These are phyloP conservation scores for Dryadomyces quercivorus DNA, from an alignment of 2,329 filamentous ascomycete species.

Conservation along the genomic window DNA sequence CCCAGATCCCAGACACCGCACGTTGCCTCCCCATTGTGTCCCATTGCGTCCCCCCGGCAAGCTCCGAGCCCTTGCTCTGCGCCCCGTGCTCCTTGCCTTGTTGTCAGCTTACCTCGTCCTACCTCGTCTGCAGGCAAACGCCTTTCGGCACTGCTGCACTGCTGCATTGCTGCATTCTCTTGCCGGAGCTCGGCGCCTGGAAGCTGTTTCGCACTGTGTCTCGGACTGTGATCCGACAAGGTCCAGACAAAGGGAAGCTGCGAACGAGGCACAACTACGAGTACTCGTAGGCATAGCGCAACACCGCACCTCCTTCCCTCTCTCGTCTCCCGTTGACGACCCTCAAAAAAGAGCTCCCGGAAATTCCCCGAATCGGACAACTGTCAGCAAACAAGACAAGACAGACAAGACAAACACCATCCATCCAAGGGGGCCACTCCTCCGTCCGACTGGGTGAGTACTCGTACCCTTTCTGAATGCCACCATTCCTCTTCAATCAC, in stretches of 20 bases:
- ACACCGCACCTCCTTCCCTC: not conserved
- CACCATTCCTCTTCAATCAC: not conserved
- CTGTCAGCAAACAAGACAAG: not conserved
- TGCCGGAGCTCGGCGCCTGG: not conserved
- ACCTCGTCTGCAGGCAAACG: not conserved
- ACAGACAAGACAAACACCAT: not conserved
- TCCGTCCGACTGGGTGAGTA: not conserved
- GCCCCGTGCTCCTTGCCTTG: too few species aligned
- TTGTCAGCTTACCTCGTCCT: not conserved
- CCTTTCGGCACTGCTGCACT: too few species aligned
- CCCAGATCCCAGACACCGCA: not conserved
- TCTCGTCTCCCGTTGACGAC: not conserved
- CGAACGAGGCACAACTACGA: not conserved
- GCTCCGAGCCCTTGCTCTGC: not conserved
- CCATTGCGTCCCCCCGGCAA: not conserved
- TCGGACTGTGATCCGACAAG: not conserved
- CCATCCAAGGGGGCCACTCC: too few species aligned
- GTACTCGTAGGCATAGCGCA: too few species aligned
- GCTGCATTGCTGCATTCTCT: not conserved
- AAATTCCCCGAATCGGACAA: not conserved
- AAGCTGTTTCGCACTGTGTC: conserved; percentile 1
- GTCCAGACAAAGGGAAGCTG: not conserved
- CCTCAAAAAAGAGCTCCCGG: too few species aligned
- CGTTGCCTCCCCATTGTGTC: not conserved
- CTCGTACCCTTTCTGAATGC: not conserved